A percentile compares a stretch with the other conserved stretches of the same genome.
Conservation (phyloP, 2,329 filamentous ascomycete species). For the Fusarium piperis region DNA sequence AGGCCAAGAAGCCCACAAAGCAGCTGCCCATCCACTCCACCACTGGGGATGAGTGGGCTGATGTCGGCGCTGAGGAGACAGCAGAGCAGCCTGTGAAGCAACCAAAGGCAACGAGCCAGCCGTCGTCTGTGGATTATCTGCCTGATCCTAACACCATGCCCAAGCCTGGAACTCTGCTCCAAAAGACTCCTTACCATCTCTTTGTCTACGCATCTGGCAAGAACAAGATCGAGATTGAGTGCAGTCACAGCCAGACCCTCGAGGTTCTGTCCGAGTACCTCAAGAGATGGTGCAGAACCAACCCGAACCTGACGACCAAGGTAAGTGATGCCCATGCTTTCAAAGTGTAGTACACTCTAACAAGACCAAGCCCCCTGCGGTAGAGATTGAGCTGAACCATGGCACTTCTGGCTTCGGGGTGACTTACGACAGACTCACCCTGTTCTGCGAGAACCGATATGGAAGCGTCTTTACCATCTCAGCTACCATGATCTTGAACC, state of each 20-base stretch:
- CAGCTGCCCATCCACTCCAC: constrained; percentile 32
- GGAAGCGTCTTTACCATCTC: constrained; percentile 48
- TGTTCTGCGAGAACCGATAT: constrained; percentile 49
- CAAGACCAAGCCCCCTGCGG: constrained; percentile 51
- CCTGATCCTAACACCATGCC: constrained; percentile 54
- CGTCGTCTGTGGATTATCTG: constrained; percentile 44
- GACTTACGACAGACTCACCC: constrained; percentile 54
- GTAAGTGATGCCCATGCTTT: constrained; percentile 35
- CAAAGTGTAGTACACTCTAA: background rate
- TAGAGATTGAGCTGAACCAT: constrained; percentile 54
- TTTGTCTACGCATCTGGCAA: constrained; percentile 47
- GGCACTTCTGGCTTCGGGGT: constrained; percentile 57
- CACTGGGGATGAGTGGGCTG: constrained; percentile 56
- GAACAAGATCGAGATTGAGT: constrained; percentile 53
- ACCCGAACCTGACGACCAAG: constrained; percentile 50
- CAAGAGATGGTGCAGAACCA: constrained; percentile 57
- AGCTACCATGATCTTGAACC: constrained; percentile 54
- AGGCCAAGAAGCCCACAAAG: constrained; percentile 28
- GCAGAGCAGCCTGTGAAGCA: constrained; percentile 9
- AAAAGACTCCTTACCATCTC: constrained; percentile 59
- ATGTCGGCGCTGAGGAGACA: constrained; percentile 48
- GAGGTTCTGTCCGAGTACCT: constrained; percentile 58
- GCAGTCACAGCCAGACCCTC: constrained; percentile 59
- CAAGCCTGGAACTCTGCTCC: constrained; percentile 59
- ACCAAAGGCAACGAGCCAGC: background rate